Evolutionary conservation across 2,329 filamentous ascomycete species (phyloP).

Genomic region (Fusarium sp.): DNA sequence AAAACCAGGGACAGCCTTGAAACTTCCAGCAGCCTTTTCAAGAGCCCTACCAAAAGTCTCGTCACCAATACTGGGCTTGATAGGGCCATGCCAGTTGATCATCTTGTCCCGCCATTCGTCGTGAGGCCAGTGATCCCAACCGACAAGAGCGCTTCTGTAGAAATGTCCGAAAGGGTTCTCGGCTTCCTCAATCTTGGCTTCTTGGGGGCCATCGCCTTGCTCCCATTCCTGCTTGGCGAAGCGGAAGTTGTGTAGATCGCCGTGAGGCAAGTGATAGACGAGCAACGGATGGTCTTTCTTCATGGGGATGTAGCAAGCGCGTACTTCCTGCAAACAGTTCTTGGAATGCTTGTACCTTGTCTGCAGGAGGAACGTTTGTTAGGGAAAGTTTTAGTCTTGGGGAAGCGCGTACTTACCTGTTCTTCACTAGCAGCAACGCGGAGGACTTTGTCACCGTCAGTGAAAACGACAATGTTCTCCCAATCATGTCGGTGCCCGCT

Average conservation of each 20-base stretch:
- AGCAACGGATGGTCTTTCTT: neutral
- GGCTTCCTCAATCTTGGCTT: neutral
- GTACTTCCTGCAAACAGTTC: neutral
- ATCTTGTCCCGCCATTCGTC: neutral
- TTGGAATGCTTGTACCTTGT: neutral
- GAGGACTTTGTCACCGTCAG: neutral
- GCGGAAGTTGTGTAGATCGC: neutral
- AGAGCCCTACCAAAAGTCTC: neutral
- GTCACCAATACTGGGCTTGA: neutral
- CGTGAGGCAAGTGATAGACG: neutral
- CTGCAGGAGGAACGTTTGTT: neutral
- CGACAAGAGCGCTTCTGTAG: neutral
- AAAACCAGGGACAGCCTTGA: neutral
- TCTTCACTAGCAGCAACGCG: neutral
- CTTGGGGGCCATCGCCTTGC: no score
- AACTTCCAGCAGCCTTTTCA: slow-evolving; percentile 1
- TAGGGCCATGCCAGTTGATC: neutral
- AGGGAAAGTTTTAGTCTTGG: neutral
- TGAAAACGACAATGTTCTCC: neutral
- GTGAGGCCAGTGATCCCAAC: neutral
- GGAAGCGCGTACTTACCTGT: neutral
- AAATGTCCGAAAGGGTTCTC: neutral
- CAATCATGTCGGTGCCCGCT: neutral
- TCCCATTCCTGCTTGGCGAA: neutral
- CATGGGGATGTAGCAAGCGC: neutral